Base-by-base conservation (phyloP, 495 filamentous ascomycete genomes). In the Sporormia fimetaria region DNA sequence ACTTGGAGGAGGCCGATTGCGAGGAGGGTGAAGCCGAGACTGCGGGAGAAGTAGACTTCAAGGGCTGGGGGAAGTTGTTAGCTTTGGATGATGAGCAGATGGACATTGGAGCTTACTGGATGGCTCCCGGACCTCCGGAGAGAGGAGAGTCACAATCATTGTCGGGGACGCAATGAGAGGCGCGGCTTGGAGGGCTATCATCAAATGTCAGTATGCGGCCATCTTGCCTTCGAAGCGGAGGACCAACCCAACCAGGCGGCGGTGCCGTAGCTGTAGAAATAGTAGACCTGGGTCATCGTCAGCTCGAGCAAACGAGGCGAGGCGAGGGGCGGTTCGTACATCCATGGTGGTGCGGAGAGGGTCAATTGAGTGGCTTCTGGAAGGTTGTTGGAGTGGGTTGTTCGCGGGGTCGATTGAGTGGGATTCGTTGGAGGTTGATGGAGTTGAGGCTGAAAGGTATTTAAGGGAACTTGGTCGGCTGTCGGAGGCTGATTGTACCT, bases 1-100 rank as follows among this genome's bases (percentile, higher is more conserved):
- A 86, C 60, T 4, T 69, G 70, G 23, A 88, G 58, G 8, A 74
- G 47, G 25, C 75, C 78, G 14, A 93, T 60, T 20, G 78, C 66
- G 14, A 93, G 52, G 20, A 84, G 63, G 15, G 73, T 57, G 24
- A 92, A 57, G 29, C 82, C 82, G 0, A 84, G 63, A 17, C 68
- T 71, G 21, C 83, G 79, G 26, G 76, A 72, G 53, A 87, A 72
- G 64, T 92, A 92, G 8, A 68, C 55, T 59, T 87, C 82, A n/a
- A 85, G 65, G 10, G 58, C 77, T 75, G 42, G 14, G 3, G 8
- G 21, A n/a, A 5, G 12, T 15, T 17, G 20, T 34, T 24, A 29
- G 21, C 9, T 23, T 25, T 20, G 15, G 18, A 24, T 16, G 32
- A 11, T 10, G 26, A 20, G 11, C 28, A 33, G 10, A n/a, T 42